phyloP scores from a whole-genome alignment of 768 basidiomycete species.

The Tricholoma matsutake region DNA sequence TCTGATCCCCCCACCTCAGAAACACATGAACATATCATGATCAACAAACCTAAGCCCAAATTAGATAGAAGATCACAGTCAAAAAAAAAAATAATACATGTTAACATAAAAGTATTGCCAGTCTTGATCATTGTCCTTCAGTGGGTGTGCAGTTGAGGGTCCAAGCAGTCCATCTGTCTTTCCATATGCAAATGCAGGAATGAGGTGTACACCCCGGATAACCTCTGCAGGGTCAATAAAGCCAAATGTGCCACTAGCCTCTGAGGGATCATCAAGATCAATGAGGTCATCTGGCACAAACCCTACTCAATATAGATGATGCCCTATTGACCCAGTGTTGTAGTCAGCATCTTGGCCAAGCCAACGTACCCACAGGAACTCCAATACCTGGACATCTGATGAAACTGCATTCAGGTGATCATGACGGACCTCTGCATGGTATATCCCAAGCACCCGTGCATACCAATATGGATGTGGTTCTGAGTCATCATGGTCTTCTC shows the following conservation, averaged over 20 bases:
- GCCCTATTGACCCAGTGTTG: conserved; percentile 31
- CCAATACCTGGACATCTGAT: conserved; percentile 20
- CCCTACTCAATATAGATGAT: too few relatives aligned
- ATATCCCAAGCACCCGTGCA: conserved; percentile 21
- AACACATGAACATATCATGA: not conserved
- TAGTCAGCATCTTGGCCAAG: conserved; percentile 25
- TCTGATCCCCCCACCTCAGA: not conserved
- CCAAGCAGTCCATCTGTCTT: not conserved
- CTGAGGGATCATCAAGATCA: not conserved
- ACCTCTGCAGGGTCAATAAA: conserved; percentile 42
- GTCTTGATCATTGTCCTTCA: not conserved
- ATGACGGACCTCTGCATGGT: conserved; percentile 18
- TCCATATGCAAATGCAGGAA: not conserved
- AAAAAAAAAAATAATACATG: not conserved
- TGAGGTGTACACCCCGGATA: conserved; percentile 27
- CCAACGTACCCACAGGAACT: conserved; percentile 43
- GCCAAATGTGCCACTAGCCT: conserved; percentile 33
- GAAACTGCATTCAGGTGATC: conserved; percentile 4
- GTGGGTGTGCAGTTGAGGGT: not conserved
- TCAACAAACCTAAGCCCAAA: not conserved
- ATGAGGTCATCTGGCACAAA: conserved; percentile 27
- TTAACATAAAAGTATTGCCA: not conserved
- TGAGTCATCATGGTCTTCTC: conserved; percentile 3
- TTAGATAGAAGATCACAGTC: not conserved
- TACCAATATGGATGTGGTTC: conserved; percentile 24